A percentile compares a stretch with the other conserved stretches of the same genome.
Evolutionary conservation across 306 rosid genomes (phyloP).

Genomic region (Malus asiatica): DNA sequence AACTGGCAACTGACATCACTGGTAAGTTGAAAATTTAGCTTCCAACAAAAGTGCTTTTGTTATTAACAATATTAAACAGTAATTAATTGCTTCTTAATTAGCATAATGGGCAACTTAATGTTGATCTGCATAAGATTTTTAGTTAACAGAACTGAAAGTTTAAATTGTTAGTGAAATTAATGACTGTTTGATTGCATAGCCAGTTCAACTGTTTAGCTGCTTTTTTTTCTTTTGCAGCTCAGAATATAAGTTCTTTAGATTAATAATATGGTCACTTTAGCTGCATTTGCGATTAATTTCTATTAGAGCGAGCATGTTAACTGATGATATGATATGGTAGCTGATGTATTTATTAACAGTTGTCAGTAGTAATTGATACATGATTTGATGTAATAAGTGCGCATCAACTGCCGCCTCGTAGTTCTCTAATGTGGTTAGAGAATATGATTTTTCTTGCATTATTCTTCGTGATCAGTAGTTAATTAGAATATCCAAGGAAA

Average conservation of each 20-base stretch:
- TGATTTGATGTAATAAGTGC: neutral
- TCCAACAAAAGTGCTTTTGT: too few species aligned
- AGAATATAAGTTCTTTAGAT: neutral
- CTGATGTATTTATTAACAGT: neutral
- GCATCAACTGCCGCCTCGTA: neutral
- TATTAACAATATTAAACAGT: too few species aligned
- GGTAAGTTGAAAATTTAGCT: too few species aligned
- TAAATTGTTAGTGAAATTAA: neutral
- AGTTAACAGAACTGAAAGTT: neutral
- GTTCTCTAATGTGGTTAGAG: neutral
- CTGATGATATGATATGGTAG: neutral
- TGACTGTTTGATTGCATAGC: too few species aligned
- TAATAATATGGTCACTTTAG: neutral
- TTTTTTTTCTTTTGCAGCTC: neutral
- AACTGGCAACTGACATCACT: too few species aligned
- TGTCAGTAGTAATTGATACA: neutral
- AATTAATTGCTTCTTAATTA: too few species aligned
- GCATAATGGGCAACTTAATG: too few species aligned
- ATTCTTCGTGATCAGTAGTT: neutral
- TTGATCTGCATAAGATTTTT: too few species aligned
- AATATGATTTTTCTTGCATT: neutral
- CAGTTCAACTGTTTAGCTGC: neutral
- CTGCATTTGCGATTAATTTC: neutral
- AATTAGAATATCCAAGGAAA: neutral
- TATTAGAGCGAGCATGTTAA: neutral